Base-by-base conservation (phyloP, 441 rosid species). In the Erodium texanum region DNA sequence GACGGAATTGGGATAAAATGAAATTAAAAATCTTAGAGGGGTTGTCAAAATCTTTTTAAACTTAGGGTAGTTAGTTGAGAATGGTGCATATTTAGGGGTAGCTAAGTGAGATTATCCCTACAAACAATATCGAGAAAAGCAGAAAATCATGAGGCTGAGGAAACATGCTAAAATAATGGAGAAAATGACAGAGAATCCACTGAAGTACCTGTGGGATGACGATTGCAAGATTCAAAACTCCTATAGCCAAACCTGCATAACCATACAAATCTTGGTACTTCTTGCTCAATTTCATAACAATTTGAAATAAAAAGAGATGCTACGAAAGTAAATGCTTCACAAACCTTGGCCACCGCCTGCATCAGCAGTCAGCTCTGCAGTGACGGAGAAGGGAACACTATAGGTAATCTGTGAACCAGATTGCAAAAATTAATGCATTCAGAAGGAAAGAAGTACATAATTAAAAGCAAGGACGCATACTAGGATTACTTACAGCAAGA, bases 331-430 rank as follows among this genome's bases (percentile, higher is more conserved):
- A 75, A 22, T 65, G 68, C 24, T n/a, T 65, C 19, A 80, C 82
- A 67, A 68, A 93, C 96, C 99, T 87, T 91, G 96, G 69, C 97
- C 97, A 18, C 99, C 96, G 6, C 96, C 97, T 2, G 99, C 87
- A 73, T 88, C 96, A 76, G 96, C 96, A 73, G 96, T 94, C 81
- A 94, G 78, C 80, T 93, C 95, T 24, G 97, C 92, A 36, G 97
- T 93, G 76, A 90, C 86, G 27, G 97, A 87, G 80, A 87, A 93
- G 38, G 97, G 97, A 61, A 93, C 97, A 72, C 96, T 93, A 70
- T 89, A 91, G 65, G 92, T 91, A 71, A 93, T 89, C 97, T 93
- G 84, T 83, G 75, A 67, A 24, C 70, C 16, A 68, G 14, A 75
- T 16, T 16, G 23, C 7, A 24, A 67, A 22, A 64, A 68, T 71